Evolutionary conservation across 352 stramenopile species (phyloP), one percentile per base, ranked within the genome.

Genomic region (Phytophthora chlamydospora): DNA sequence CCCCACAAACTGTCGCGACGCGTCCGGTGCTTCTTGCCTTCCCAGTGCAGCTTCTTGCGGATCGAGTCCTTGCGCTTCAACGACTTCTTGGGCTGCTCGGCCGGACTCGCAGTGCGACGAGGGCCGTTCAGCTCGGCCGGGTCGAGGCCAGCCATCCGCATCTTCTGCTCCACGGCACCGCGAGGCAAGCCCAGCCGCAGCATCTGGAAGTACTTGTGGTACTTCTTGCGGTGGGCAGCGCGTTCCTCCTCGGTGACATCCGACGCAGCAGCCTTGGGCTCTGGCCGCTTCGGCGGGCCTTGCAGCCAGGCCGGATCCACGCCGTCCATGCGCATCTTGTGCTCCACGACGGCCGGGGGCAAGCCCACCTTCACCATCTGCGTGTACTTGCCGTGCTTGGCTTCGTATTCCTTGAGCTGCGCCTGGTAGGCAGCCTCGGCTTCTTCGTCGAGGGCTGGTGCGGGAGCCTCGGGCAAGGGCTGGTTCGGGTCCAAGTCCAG

Each of bases 21-120:
- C 1, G 66, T 53, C 19, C 69, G 45, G 27, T 83, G 69, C 13
- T 75, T 78, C 45, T 80, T 88, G 13, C 89, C 78, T 42, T 93
- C 83, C 86, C 86, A 95, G 54, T 95, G 86, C 9, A 95, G 67
- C 47, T 93, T 93, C 66, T 95, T 95, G 17, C 86, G 84, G 40
- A 95, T 89, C n/a, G 76, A 88, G 45, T 88, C 78, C 19, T 84
- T 66, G 5, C 79, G 76, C 54, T 90, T 91, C 32, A 85, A 54
- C 29, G 66, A 58, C 29, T 71, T 66, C 61, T 71, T 72, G 1
- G 66, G 58, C 34, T 58, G 51, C 24, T 73, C 43, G n/a, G 52
- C 51, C 48, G 61, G 55, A 45, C 43, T 58, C 19, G 62, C 58
- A 8, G 62, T 42, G 4, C 10, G 48, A 47, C 68, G 53, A 38